A percentile compares a stretch with the other conserved stretches of the same genome.
These are phyloP conservation scores for Penicillium palitans DNA, from an alignment of 2,329 filamentous ascomycete genomes.

Conservation along the genomic window DNA sequence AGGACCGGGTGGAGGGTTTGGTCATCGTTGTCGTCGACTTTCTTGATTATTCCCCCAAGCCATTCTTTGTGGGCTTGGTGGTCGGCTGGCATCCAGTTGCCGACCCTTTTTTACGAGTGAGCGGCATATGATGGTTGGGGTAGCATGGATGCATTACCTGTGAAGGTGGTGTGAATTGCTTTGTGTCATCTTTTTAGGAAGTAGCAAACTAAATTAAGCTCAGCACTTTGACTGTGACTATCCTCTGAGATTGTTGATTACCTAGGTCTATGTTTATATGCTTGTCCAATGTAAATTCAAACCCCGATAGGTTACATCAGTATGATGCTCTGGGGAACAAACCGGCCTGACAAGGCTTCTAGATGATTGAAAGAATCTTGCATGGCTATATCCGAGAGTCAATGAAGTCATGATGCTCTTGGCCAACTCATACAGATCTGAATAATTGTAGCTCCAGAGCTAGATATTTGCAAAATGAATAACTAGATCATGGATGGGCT, in stretches of 20 bases:
- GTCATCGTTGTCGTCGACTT: slow-evolving; percentile 52
- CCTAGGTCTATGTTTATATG: neutral
- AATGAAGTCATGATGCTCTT: neutral
- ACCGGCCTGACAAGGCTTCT: neutral
- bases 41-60: slow-evolving; percentile 58
- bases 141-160: slow-evolving; percentile 8
- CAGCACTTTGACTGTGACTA: no score
- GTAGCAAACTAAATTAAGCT: neutral
- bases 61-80: slow-evolving; percentile 63
- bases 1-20: slow-evolving; percentile 60
- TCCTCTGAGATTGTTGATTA: neutral
- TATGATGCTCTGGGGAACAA: neutral
- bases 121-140: neutral
- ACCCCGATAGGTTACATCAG: neutral
- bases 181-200: neutral
- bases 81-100: slow-evolving; percentile 65
- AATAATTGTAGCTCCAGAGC: neutral
- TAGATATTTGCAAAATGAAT: neutral
- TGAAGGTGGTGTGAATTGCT: slow-evolving; percentile 16
- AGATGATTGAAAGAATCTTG: neutral
- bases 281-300: neutral
- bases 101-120: slow-evolving; percentile 45
- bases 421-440: neutral
- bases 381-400: neutral
- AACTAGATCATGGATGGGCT: neutral